Base-by-base conservation (phyloP, 2,329 filamentous ascomycete species). In the Sporothrix luriei region DNA sequence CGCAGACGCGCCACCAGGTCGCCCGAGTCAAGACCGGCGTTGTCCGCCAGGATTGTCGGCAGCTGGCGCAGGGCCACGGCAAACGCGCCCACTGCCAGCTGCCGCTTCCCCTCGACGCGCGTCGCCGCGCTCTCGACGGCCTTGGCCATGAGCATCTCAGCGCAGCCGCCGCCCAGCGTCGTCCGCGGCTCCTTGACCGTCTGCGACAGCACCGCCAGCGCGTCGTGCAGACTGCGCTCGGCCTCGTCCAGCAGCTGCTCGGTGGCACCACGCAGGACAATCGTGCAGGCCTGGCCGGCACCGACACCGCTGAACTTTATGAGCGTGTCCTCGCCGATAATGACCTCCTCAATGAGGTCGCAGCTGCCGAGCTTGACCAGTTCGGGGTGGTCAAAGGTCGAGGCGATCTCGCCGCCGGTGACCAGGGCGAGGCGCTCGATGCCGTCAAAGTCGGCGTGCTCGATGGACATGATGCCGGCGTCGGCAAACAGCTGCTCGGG, bases 61-160 rank as follows among this genome's bases (percentile, higher is more conserved):
- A 99, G 85, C 80, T 99, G 95, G 76, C 94, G 89, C 71, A 99
- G 86, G 40, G 95, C 95, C 70, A 90, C 86, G 29, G 94, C 92
- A 78, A 98, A 99, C 4, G 92, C 88, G 73, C 94, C 90, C 24
- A 98, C 94, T 2, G 95, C 95, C 76, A 97, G 85, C 75, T 97
- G 94, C 81, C 95, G 94, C 89, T 99, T 99, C 79, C 95, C 95
- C 75, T 95, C 93, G 9, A 97, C 91, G 76, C 97, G 94, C 72
- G 96, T 94, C 26, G 94, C 94, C 5, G 93, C 93, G 72, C 91
- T 91, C 78, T 97, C 94, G 26, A 99, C 95, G 9, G 95, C 95
- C 85, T 97, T 97, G 73, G 94, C 92, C 95, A 99, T 99, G 75
- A 97, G 84, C 94, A 98, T 98, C 87, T 99, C 95, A 4, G 94